A percentile compares a stretch with the other conserved stretches of the same genome.
phyloP scores from a whole-genome alignment of 2,329 filamentous ascomycete genomes.

The Zopfia rhizophila region DNA sequence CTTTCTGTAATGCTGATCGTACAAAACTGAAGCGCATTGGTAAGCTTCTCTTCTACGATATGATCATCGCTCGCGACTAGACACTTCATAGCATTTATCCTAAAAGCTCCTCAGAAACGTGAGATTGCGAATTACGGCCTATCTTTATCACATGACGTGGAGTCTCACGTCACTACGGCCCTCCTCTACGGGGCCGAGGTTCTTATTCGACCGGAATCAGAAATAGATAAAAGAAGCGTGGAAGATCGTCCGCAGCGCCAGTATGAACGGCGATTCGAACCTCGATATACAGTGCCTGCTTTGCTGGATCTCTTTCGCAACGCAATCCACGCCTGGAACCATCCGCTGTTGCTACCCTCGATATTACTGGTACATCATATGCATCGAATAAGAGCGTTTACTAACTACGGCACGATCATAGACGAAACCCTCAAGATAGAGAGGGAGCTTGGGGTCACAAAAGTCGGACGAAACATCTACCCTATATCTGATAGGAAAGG shows the following conservation, averaged over 20 bases:
- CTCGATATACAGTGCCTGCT: background rate
- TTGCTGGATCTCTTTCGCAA: background rate
- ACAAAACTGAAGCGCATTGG: conserved; percentile 2
- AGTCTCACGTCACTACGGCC: conserved; percentile 1
- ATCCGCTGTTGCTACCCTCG: background rate
- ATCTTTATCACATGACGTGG: conserved; percentile 2
- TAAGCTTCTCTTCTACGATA: background rate
- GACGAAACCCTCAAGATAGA: conserved; percentile 4
- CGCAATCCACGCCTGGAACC: background rate
- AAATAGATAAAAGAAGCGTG: background rate
- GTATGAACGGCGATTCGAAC: too few relatives aligned
- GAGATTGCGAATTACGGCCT: conserved; percentile 15
- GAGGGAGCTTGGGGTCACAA: conserved; percentile 2
- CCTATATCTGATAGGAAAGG: background rate
- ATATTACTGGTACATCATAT: conserved; percentile 3
- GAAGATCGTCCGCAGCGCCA: too few relatives aligned
- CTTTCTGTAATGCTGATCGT: background rate
- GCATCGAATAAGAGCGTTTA: background rate
- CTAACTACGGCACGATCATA: background rate
- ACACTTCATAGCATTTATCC: conserved; percentile 3
- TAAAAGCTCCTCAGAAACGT: conserved; percentile 13
- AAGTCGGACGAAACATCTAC: conserved; percentile 4
- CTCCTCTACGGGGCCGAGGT: conserved; percentile 9
- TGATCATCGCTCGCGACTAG: background rate
- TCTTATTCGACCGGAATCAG: background rate